Evolutionary conservation across 2,329 filamentous ascomycete genomes (phyloP).

Genomic region (Cladophialophora psammophila): DNA sequence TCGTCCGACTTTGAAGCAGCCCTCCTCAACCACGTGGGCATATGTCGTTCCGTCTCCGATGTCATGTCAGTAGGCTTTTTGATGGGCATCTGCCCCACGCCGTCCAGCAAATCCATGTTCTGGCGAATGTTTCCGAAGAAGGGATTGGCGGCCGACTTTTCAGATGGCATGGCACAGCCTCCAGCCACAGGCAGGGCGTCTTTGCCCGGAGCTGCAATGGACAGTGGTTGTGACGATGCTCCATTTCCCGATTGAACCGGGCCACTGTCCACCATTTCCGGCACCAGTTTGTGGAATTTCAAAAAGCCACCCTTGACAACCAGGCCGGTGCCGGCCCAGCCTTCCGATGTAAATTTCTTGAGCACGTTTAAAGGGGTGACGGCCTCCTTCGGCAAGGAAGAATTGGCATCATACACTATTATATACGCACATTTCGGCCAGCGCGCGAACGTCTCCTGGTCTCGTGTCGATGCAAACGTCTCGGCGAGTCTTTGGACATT

Average conservation of each 20-base stretch:
- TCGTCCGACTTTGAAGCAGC: constrained; percentile 72
- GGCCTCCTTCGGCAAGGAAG: constrained; percentile 80
- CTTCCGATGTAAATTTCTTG: constrained; percentile 89
- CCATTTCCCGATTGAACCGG: constrained; percentile 47
- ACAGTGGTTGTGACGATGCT: constrained; percentile 56
- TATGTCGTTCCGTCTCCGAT: constrained; percentile 54
- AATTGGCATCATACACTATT: constrained; percentile 84
- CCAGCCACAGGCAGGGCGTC: constrained; percentile 81
- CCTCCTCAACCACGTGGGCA: constrained; percentile 80
- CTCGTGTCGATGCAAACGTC: constrained; percentile 77
- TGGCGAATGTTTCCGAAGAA: constrained; percentile 97
- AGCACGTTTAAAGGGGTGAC: constrained; percentile 82
- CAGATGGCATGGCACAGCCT: constrained; percentile 79
- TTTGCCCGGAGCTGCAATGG: constrained; percentile 59
- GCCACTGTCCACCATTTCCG: constrained; percentile 67
- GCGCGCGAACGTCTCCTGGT: constrained; percentile 74
- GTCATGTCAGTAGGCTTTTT: constrained; percentile 64
- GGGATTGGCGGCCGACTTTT: constrained; percentile 75
- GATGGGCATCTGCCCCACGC: constrained; percentile 80
- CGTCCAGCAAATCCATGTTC: constrained; percentile 92
- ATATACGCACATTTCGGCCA: constrained; percentile 80
- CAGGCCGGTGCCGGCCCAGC: constrained; percentile 75
- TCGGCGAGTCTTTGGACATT: constrained; percentile 86
- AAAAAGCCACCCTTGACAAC: constrained; percentile 84
- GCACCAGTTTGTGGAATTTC: constrained; percentile 72